A percentile compares a stretch with the other conserved stretches of the same genome.
Conservation (phyloP, 257 asterid species). For the Solanum habrochaites region DNA sequence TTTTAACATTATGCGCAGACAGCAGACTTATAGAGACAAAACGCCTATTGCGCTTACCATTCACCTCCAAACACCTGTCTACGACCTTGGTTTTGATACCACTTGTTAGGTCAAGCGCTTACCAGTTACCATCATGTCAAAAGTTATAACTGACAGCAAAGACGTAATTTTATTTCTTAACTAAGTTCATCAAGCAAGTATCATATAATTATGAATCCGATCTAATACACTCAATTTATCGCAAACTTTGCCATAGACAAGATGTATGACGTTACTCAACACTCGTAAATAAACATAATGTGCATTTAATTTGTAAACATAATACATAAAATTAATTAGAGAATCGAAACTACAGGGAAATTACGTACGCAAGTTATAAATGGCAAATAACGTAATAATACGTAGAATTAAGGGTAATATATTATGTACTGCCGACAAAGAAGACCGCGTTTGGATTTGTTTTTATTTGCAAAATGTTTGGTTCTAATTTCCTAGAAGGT, state of each 20-base stretch:
- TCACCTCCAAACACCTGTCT: too few species aligned
- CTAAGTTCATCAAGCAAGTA: too few species aligned
- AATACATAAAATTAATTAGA: neutral
- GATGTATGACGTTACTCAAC: too few species aligned
- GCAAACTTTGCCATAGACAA: accelerated
- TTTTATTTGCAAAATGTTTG: neutral
- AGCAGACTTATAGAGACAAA: accelerated
- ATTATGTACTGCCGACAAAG: neutral
- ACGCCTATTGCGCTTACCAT: too few species aligned
- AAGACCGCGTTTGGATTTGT: neutral
- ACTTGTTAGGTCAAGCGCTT: too few species aligned
- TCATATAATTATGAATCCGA: too few species aligned
- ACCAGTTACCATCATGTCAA: too few species aligned
- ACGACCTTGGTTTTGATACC: too few species aligned
- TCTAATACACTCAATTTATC: too few species aligned
- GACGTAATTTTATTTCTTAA: too few species aligned
- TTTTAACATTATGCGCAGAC: too few species aligned
- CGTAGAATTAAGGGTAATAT: neutral
- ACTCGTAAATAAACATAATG: neutral
- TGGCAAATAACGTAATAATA: neutral
- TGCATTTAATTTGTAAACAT: neutral
- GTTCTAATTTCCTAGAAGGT: neutral
- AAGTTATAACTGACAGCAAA: too few species aligned
- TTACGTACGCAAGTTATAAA: neutral
- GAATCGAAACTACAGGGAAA: neutral